Conservation (phyloP, 257 asterid species). For the Solanum stenotomum region DNA sequence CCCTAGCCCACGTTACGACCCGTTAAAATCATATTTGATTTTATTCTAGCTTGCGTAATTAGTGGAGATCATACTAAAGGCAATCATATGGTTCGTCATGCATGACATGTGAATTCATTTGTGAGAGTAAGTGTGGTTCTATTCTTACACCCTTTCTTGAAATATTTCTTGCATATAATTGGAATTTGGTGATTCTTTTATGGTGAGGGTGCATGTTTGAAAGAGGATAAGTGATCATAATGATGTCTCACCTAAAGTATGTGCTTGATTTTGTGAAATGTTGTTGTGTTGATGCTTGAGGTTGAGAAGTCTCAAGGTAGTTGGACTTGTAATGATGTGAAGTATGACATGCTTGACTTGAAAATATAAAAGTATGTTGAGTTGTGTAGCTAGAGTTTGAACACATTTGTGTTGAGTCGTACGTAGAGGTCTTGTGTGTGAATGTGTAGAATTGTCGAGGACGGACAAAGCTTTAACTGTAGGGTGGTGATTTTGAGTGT, state of each 20-base stretch:
- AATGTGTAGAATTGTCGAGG: not conserved
- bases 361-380: not conserved
- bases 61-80: not conserved
- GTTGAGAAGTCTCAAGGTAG: too few species aligned
- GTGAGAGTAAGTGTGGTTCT: not conserved
- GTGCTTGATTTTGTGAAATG: too few species aligned
- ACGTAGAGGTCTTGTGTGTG: not conserved
- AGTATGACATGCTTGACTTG: not conserved
- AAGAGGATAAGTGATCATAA: not conserved
- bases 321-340: too few species aligned
- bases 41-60: not conserved
- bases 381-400: not conserved
- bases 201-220: not conserved
- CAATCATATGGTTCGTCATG: not conserved
- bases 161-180: too few species aligned
- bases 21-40: too few species aligned
- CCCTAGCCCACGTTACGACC: not conserved
- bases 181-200: not conserved
- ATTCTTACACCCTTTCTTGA: not conserved
- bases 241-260: too few species aligned
- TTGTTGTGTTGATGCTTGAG: too few species aligned
- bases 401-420: not conserved
- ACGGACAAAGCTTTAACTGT: not conserved
- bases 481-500: not conserved
- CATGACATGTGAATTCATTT: not conserved